phyloP scores from a whole-genome alignment of 2,329 filamentous ascomycete genomes.

The Teratosphaeria zuluensis region DNA sequence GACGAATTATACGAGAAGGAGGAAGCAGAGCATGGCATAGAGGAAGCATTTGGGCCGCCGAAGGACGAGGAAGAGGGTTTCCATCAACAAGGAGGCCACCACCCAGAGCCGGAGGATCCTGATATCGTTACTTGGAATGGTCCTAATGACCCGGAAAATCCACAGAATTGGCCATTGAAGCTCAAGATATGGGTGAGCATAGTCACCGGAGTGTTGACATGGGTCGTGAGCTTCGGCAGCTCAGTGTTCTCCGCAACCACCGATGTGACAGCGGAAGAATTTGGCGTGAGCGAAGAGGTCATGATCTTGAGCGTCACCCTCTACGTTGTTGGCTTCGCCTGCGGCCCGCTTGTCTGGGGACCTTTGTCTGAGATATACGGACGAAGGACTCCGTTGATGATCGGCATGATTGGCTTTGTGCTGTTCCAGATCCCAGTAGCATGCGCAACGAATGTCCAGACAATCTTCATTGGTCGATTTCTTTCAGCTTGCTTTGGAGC shows the following conservation, averaged over 20 bases:
- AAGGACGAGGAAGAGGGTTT: slow-evolving; percentile 6
- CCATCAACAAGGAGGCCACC: slow-evolving; percentile 7
- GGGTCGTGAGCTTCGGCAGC: slow-evolving; percentile 41
- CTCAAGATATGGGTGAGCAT: slow-evolving; percentile 36
- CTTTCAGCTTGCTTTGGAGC: slow-evolving; percentile 44
- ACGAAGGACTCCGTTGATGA: slow-evolving; percentile 39
- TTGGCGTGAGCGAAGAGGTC: slow-evolving; percentile 38
- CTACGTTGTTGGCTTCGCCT: slow-evolving; percentile 30
- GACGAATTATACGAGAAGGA: neutral
- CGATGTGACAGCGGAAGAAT: slow-evolving; percentile 31
- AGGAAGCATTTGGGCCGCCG: slow-evolving; percentile 6
- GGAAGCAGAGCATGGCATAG: slow-evolving; percentile 6
- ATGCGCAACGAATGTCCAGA: slow-evolving; percentile 44
- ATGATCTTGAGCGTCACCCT: slow-evolving; percentile 42
- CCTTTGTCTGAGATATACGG: slow-evolving; percentile 51
- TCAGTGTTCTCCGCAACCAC: slow-evolving; percentile 39
- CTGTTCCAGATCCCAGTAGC: slow-evolving; percentile 49
- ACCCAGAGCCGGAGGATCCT: slow-evolving; percentile 1
- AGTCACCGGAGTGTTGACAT: slow-evolving; percentile 33
- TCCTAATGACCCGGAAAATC: slow-evolving; percentile 32
- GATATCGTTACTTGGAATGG: slow-evolving; percentile 10
- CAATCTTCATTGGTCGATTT: slow-evolving; percentile 47
- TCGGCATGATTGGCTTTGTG: slow-evolving; percentile 34
- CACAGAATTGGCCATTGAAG: slow-evolving; percentile 33
- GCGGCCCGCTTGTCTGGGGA: slow-evolving; percentile 25